Conservation (phyloP, 257 asterid genomes). For the Przewalskia tangutica region DNA sequence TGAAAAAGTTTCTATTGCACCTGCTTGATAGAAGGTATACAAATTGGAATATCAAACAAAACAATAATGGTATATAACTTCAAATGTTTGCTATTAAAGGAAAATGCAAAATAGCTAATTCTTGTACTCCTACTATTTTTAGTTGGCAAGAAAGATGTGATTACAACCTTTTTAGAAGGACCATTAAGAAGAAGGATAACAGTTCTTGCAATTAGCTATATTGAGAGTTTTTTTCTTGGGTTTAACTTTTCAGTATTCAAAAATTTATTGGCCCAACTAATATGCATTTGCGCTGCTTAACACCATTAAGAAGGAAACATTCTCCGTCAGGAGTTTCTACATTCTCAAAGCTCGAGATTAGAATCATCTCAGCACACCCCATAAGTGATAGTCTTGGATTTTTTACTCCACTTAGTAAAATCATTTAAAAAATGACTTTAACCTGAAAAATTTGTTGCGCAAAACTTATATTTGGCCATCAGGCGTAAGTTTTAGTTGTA, state of each 20-base stretch:
- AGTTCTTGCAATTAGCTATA: background rate
- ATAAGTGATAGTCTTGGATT: background rate
- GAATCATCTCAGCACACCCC: background rate
- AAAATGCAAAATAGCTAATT: background rate
- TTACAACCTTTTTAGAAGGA: background rate
- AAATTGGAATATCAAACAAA: background rate
- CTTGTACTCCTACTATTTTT: background rate
- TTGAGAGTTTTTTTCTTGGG: background rate
- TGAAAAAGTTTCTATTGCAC: constrained; percentile 79
- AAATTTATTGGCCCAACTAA: background rate
- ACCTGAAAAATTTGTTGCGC: background rate
- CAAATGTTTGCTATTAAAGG: background rate
- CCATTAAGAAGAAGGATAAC: background rate
- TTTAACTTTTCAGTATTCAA: background rate
- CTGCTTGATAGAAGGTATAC: constrained; percentile 25
- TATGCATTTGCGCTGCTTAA: background rate
- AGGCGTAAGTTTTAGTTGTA: background rate
- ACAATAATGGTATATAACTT: no score
- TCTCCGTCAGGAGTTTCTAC: background rate
- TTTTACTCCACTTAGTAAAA: background rate
- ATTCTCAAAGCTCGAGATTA: background rate
- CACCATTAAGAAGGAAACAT: background rate
- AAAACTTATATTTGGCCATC: background rate
- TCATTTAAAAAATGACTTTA: background rate
- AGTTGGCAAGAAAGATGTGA: background rate